phyloP scores from a whole-genome alignment of 345 rosid genomes.

The Litchi chinensis region DNA sequence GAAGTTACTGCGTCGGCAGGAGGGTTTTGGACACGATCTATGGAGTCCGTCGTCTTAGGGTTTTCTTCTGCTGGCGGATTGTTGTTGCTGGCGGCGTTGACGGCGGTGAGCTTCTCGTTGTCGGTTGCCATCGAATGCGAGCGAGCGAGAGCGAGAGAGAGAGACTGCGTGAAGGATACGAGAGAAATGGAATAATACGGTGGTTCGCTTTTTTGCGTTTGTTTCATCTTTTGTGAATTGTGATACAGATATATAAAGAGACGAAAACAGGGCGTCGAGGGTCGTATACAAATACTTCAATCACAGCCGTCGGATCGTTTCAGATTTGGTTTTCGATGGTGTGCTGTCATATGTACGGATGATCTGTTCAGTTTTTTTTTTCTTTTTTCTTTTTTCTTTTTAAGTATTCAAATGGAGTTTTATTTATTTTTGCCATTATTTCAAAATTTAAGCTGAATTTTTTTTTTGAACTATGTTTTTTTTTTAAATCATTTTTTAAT shows the following conservation, averaged over 20 bases:
- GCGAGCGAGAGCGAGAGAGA: not conserved
- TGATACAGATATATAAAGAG: not conserved
- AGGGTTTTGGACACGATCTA: conserved; percentile 38
- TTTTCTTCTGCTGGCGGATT: conserved; percentile 28
- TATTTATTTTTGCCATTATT: no score
- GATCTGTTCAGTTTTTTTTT: no score
- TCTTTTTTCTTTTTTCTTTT: no score
- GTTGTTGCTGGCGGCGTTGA: conserved; percentile 19
- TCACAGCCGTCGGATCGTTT: not conserved
- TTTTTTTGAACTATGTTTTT: no score
- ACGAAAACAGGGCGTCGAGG: not conserved
- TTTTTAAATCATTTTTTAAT: no score
- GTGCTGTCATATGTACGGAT: no score
- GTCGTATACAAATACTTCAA: not conserved
- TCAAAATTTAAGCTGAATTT: no score
- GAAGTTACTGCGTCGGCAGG: conserved; percentile 13
- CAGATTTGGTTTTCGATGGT: no score
- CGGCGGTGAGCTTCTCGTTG: conserved; percentile 33
- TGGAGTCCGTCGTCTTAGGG: conserved; percentile 45
- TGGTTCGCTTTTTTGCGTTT: not conserved
- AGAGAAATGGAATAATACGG: not conserved
- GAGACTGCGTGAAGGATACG: conserved; percentile 15
- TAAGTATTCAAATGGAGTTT: no score
- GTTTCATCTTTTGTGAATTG: not conserved
- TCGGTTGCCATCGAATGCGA: conserved; percentile 43